Evolutionary conservation across 345 rosid species (phyloP), one percentile per base, ranked within the genome.

Genomic region (Camelina laxa): DNA sequence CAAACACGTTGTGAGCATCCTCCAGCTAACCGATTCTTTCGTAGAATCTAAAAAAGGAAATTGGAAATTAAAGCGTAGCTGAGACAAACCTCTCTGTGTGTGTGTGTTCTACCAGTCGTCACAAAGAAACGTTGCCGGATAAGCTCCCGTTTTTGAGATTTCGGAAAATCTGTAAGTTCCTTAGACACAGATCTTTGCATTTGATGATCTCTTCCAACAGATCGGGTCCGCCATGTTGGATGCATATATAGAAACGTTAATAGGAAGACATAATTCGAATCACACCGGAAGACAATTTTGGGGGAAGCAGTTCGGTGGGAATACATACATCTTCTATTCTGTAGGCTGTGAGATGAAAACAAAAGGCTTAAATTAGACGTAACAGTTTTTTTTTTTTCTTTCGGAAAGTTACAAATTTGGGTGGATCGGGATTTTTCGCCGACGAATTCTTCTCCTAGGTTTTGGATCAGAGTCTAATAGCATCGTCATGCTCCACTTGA

Each of bases 1-100:
- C 91, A 70, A 88, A 87, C 89, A 82, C 33, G 19, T 82, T 78
- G 67, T 78, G 80, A 36, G 87, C 90, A 39, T 72, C 77, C 21
- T 8, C 24, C 42, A 81, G 16, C 3, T 66, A 80, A 16, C 62
- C 80, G 5, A 30, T 64, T 51, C 49, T 72, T 31, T 75, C 53
- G 20, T 84, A 76, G 24, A 82, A 84, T 20, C 80, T 73, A 33
- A 82, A 15, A 75, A 88, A 75, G 69, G 82, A 80, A 47, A 50
- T 80, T 78, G 73, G 87, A 84, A 45, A 3, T 84, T 82, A 61
- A 56, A 68, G 73, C n/a, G 72, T 77, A 68, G 83, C 24, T 70
- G 86, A 83, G 45, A 41, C 63, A 50, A 82, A 80, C 80, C 84
- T 90, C 85, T 90, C 50, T 82, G 79, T 82, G 19, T 33, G 84